Percentiles rank a stretch among this genome's conserved stretches.
phyloP scores from a whole-genome alignment of 2,329 filamentous ascomycete species.

The Microdochium paspali region DNA sequence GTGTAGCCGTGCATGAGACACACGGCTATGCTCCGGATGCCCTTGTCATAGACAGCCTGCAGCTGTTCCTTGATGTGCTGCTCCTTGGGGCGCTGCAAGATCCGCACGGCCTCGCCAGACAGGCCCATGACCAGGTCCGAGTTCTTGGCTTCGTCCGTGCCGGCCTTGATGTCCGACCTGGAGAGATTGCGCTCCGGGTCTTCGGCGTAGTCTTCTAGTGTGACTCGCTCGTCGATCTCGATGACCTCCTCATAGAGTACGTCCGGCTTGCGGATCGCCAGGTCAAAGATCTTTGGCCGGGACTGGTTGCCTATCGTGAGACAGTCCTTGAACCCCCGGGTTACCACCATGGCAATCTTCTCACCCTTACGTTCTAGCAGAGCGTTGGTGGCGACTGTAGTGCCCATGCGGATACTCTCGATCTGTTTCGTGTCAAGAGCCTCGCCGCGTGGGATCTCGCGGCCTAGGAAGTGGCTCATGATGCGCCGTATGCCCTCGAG shows the following conservation, averaged over 20 bases:
- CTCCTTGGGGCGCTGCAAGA: slow-evolving; percentile 53
- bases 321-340: slow-evolving; percentile 80
- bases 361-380: slow-evolving; percentile 85
- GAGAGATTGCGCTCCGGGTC: slow-evolving; percentile 58
- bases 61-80: slow-evolving; percentile 48
- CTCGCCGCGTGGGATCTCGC: slow-evolving; percentile 71
- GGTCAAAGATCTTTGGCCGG: slow-evolving; percentile 81
- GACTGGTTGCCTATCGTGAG: slow-evolving; percentile 86
- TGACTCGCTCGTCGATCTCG: slow-evolving; percentile 88
- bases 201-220: slow-evolving; percentile 85
- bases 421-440: slow-evolving; percentile 74
- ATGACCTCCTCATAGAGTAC: slow-evolving; percentile 77
- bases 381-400: slow-evolving; percentile 89
- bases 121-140: slow-evolving; percentile 59
- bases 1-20: slow-evolving; percentile 91
- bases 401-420: slow-evolving; percentile 91
- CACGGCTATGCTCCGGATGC: slow-evolving; percentile 75
- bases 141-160: slow-evolving; percentile 33
- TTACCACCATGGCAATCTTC: slow-evolving; percentile 78
- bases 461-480: slow-evolving; percentile 65
- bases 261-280: slow-evolving; percentile 79
- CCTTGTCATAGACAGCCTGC: slow-evolving; percentile 57
- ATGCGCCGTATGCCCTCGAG: slow-evolving; percentile 85
- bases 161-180: slow-evolving; percentile 43
- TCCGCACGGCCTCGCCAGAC: slow-evolving; percentile 65